These are phyloP conservation scores for Populus euphratica DNA, from an alignment of 345 rosid genomes.

Conservation along the genomic window DNA sequence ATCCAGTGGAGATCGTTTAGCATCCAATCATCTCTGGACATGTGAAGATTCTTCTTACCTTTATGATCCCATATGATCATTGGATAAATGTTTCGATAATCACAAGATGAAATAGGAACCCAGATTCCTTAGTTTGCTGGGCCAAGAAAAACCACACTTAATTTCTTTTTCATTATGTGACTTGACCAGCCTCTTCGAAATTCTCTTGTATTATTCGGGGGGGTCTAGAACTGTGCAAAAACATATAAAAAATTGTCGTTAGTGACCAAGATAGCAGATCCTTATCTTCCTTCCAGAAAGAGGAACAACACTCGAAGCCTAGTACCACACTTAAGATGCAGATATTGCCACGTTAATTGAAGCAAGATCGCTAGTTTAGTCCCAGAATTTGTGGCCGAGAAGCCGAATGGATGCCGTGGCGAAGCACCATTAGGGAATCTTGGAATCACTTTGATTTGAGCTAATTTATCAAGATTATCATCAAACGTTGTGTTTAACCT, in stretches of 20 bases:
- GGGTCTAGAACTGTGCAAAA: too few species aligned
- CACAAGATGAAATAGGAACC: not conserved
- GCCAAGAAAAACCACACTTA: too few species aligned
- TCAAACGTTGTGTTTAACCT: constrained; percentile 18
- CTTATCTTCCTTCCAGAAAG: too few species aligned
- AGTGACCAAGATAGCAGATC: too few species aligned
- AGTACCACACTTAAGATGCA: too few species aligned
- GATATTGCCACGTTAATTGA: not conserved
- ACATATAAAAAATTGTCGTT: too few species aligned
- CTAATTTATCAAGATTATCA: constrained; percentile 22
- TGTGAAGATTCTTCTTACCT: not conserved
- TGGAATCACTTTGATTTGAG: constrained; percentile 22
- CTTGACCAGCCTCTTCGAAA: not conserved
- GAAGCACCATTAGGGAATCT: constrained; percentile 24
- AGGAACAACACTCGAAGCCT: too few species aligned
- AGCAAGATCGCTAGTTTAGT: not conserved
- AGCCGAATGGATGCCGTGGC: constrained; percentile 12
- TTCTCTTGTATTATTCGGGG: not conserved
- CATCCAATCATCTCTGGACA: too few species aligned
- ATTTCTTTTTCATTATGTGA: too few species aligned
- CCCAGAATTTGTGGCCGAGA: not conserved
- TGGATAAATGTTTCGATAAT: not conserved
- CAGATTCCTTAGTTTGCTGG: not conserved
- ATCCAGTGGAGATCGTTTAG: too few species aligned
- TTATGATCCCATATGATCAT: not conserved